Evolutionary conservation across 2,329 filamentous ascomycete species (phyloP).

Genomic region (Ophiostoma australiae): DNA sequence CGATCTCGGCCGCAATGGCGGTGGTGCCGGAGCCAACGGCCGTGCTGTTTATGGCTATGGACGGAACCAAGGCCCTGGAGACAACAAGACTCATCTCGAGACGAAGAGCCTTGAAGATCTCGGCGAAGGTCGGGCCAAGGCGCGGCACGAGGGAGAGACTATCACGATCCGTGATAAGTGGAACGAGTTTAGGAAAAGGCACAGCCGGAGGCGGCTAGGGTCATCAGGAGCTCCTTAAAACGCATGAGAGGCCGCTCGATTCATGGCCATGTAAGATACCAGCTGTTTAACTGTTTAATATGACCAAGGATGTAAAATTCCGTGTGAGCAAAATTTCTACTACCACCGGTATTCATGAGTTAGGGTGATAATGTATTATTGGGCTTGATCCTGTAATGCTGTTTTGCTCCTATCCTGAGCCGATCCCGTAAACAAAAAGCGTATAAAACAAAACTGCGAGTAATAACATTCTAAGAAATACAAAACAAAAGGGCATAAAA

Average conservation of each 20-base stretch:
- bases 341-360: background rate
- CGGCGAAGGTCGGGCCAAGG: slow-evolving; percentile 45
- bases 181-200: slow-evolving; percentile 37
- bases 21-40: slow-evolving; percentile 9
- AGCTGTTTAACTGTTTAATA: background rate
- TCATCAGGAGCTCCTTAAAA: slow-evolving; percentile 3
- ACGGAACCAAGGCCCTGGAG: background rate
- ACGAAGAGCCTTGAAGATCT: slow-evolving; percentile 48
- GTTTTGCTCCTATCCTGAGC: background rate
- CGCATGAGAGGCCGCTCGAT: background rate
- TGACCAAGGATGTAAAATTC: background rate
- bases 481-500: background rate
- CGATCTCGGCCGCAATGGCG: background rate
- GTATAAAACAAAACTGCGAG: background rate
- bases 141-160: slow-evolving; percentile 42
- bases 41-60: background rate
- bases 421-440: background rate
- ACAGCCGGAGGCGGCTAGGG: slow-evolving; percentile 24
- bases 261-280: background rate
- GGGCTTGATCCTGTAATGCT: background rate
- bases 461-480: background rate
- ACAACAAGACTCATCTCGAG: slow-evolving; percentile 30
- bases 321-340: background rate
- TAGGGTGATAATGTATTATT: background rate
- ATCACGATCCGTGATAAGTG: slow-evolving; percentile 44